A percentile compares a stretch with the other conserved stretches of the same genome.
Conservation (phyloP, 805 yeast species). For the Wickerhamomyces silvicola region DNA sequence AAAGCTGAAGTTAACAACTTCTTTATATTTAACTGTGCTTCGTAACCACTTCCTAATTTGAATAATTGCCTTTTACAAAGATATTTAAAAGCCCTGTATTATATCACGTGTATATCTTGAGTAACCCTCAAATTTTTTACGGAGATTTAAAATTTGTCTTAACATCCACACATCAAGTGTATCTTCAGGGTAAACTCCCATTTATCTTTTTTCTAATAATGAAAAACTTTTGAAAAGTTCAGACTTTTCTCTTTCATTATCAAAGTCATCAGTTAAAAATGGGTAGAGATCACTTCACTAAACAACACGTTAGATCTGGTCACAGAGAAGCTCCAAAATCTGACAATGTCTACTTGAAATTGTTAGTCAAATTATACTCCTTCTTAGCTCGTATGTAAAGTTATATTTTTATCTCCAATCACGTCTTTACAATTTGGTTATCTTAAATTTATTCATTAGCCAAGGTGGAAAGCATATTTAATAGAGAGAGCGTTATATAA, state of each 20-base stretch:
- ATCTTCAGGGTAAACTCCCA: background rate
- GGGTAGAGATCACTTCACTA: slow-evolving; percentile 97
- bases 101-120: too few relatives aligned
- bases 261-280: slow-evolving; percentile 34
- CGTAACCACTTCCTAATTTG: too few relatives aligned
- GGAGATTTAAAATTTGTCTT: too few relatives aligned
- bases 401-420: background rate
- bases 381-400: slow-evolving; percentile 97
- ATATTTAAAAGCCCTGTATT: too few relatives aligned
- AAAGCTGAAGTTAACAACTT: too few relatives aligned
- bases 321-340: slow-evolving; percentile 99
- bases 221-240: background rate
- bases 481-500: too few relatives aligned
- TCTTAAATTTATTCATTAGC: too few relatives aligned
- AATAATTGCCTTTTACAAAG: too few relatives aligned
- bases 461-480: too few relatives aligned
- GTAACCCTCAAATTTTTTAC: too few relatives aligned
- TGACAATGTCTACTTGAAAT: slow-evolving; percentile 96
- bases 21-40: too few relatives aligned
- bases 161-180: background rate
- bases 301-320: slow-evolving; percentile 93
- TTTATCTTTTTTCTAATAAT: background rate
- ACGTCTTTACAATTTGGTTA: slow-evolving; percentile 1
- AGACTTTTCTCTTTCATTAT: background rate
- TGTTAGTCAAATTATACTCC: slow-evolving; percentile 96